Evolutionary conservation across 2,329 filamentous ascomycete genomes (phyloP).

Genomic region (Salinomyces thailandicus): DNA sequence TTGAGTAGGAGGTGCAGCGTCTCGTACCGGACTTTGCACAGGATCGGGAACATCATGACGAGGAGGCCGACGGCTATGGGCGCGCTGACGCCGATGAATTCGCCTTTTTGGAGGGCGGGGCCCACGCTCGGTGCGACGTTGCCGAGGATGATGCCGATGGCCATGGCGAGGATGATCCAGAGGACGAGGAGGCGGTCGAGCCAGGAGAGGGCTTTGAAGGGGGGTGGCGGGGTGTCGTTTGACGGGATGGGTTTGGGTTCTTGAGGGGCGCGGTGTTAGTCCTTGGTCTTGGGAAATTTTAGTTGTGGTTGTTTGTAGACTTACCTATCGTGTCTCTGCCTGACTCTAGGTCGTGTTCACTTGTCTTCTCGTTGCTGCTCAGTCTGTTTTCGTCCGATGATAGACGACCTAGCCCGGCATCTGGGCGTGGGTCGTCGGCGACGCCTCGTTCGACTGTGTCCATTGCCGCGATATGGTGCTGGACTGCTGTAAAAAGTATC

Average conservation of each 20-base stretch:
- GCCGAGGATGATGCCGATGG: conserved; percentile 61
- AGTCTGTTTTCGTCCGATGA: not conserved
- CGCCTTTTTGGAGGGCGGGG: conserved; percentile 54
- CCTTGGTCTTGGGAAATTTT: too few species aligned
- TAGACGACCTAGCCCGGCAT: conserved; percentile 8
- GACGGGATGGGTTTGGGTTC: not conserved
- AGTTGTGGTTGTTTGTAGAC: too few species aligned
- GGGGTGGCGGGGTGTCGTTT: conserved; percentile 6
- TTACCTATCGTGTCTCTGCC: not conserved
- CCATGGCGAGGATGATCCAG: conserved; percentile 71
- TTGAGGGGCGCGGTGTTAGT: too few species aligned
- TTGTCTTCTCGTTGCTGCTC: not conserved
- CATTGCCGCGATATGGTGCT: too few species aligned
- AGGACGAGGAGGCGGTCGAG: conserved; percentile 38
- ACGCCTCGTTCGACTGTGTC: conserved; percentile 13
- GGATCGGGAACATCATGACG: conserved; percentile 90
- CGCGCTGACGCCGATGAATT: conserved; percentile 60
- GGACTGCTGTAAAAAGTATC: too few species aligned
- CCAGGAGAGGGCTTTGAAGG: conserved; percentile 33
- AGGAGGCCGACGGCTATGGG: conserved; percentile 68
- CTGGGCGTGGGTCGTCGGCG: conserved; percentile 7
- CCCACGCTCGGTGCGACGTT: conserved; percentile 60
- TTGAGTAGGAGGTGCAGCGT: conserved; percentile 56
- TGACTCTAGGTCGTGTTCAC: conserved; percentile 1
- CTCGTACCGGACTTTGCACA: conserved; percentile 78